phyloP scores from a whole-genome alignment of 2,329 filamentous ascomycete species.

The Tolypocladium pustulatum region DNA sequence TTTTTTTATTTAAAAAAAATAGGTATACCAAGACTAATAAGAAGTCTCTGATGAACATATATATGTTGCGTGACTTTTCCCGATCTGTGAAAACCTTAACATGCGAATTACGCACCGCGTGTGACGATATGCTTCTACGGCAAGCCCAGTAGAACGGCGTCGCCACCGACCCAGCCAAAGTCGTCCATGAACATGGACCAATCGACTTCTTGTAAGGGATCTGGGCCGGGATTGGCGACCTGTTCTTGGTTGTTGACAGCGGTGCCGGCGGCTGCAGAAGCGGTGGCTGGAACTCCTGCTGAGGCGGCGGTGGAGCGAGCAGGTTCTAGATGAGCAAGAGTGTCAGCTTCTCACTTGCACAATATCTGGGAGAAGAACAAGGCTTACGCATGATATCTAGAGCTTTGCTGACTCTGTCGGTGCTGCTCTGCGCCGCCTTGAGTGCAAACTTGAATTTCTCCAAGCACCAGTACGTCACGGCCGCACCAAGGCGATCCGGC shows the following conservation, averaged over 20 bases:
- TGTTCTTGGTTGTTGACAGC: slow-evolving; percentile 8
- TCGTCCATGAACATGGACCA: slow-evolving; percentile 41
- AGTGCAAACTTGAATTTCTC: slow-evolving; percentile 33
- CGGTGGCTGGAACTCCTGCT: not conserved
- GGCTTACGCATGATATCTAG: slow-evolving; percentile 19
- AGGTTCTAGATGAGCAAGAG: not conserved
- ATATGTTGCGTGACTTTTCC: not conserved
- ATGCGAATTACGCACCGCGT: not conserved
- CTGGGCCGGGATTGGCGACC: slow-evolving; percentile 12
- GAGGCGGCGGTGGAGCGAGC: not conserved
- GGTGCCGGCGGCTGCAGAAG: not conserved
- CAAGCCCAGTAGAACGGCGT: slow-evolving; percentile 18
- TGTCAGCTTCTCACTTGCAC: not conserved
- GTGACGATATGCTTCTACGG: slow-evolving; percentile 5
- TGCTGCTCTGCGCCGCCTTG: slow-evolving; percentile 23
- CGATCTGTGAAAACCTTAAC: not conserved
- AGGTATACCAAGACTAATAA: not conserved
- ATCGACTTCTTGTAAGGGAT: slow-evolving; percentile 34
- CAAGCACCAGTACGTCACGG: slow-evolving; percentile 39
- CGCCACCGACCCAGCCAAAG: slow-evolving; percentile 31
- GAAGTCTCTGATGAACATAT: not conserved
- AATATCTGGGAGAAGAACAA: not conserved
- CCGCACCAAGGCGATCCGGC: slow-evolving; percentile 36
- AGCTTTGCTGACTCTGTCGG: slow-evolving; percentile 17
- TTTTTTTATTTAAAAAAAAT: not conserved